Base-by-base conservation (phyloP, 176 grass and related monocot species). In the Triticum aestivum region DNA sequence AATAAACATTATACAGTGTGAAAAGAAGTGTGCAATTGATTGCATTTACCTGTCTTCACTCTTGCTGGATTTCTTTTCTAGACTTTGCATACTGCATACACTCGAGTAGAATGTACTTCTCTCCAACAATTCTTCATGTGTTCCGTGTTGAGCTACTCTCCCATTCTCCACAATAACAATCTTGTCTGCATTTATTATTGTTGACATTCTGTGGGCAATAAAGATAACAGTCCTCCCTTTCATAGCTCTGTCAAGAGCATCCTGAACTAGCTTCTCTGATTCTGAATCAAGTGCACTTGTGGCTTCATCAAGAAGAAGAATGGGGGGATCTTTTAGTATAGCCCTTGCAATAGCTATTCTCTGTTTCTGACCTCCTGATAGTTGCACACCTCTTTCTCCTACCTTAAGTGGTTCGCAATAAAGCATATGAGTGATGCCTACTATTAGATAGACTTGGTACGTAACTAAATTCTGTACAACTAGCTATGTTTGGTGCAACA, bases 211-310 rank as follows among this genome's bases (percentile, higher is more conserved):
- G 65, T 94, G 92, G 42, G 92, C 92, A 51, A 91, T 89, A 34
- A 91, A 67, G 68, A 94, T 94, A 49, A 91, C 92, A 39, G 92
- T 94, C 74, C 87, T 91, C 37, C 92, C 89, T 27, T 72, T 70
- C 89, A 94, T 91, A 34, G 87, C 86, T 79, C 75, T 81, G 24
- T 83, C 89, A 58, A 94, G 69, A 62, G 92, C 92, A 54, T 89
- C 86, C 79, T 94, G 92, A 38, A 94, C 86, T 61, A 87, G 47
- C 86, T 87, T 91, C 79, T 94, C 92, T 15, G 92, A 93, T 80
- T 90, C 91, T 14, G 91, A 90, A 87, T 93, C 91, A 52, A 93
- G 91, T 12, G 91, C 91, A 70, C 91, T 93, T 61, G 91, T 93
- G 10, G 91, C 85, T 83, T 93, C 91, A 35, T 93, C 91, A 33